Conservation (phyloP, 1,139 yeast genomes). For the Lodderomyces margitis region DNA sequence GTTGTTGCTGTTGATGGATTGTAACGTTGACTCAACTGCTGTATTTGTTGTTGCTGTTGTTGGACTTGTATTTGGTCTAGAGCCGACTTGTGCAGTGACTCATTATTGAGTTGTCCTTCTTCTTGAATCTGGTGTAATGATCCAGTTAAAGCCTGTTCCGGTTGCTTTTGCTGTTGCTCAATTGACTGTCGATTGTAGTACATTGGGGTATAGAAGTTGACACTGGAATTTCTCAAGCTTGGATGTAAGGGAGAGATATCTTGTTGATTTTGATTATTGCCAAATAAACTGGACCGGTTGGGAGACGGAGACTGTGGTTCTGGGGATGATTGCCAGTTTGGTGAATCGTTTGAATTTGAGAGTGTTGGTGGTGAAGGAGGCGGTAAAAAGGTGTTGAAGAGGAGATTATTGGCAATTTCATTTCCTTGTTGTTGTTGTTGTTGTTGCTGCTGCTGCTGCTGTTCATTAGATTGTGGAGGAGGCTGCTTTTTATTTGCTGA, state of each 20-base stretch:
- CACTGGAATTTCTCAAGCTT: constrained; percentile 16
- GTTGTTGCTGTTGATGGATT: constrained; percentile 27
- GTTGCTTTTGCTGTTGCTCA: constrained; percentile 1
- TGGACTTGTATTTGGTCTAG: constrained; percentile 13
- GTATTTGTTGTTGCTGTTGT: constrained; percentile 13
- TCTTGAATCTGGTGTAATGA: not conserved
- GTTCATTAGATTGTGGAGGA: not conserved
- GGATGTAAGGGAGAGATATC: constrained; percentile 29
- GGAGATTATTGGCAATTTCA: constrained; percentile 6
- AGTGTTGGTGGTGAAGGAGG: constrained; percentile 49
- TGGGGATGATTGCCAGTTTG: constrained; percentile 41
- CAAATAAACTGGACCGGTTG: constrained; percentile 14
- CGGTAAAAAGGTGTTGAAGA: constrained; percentile 32
- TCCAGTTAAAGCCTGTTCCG: constrained; percentile 1
- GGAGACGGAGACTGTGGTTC: constrained; percentile 43
- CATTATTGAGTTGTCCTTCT: not conserved
- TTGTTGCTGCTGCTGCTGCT: constrained; percentile 1
- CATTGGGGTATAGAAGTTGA: constrained; percentile 38
- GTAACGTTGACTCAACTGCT: constrained; percentile 11
- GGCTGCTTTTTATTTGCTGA: not conserved
- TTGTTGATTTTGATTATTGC: constrained; percentile 7
- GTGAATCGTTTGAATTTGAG: constrained; percentile 28
- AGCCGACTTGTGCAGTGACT: constrained; percentile 4
- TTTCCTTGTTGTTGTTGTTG: not conserved
- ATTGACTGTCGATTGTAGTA: constrained; percentile 25